phyloP scores from a whole-genome alignment of 2,329 filamentous ascomycete species.

The Nigrospora oryzae region DNA sequence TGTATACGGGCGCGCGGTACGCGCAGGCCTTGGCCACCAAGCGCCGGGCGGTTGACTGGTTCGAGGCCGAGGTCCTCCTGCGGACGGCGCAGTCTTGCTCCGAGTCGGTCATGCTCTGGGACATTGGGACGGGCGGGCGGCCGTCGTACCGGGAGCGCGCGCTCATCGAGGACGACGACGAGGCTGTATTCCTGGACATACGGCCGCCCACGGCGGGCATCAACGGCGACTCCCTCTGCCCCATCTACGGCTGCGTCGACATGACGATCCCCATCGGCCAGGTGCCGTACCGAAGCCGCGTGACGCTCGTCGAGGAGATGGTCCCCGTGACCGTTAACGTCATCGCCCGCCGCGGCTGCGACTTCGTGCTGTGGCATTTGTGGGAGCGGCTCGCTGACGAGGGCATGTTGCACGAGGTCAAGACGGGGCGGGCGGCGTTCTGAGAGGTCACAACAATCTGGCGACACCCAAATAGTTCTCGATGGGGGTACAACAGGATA shows the following conservation, averaged over 20 bases:
- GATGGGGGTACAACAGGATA: no score
- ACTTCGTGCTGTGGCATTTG: no score
- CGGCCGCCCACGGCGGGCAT: slow-evolving; percentile 12
- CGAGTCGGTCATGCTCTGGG: slow-evolving; percentile 29
- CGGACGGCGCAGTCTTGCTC: slow-evolving; percentile 26
- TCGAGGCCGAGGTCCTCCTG: slow-evolving; percentile 25
- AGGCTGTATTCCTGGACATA: slow-evolving; percentile 17
- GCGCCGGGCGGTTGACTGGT: slow-evolving; percentile 24
- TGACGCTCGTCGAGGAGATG: slow-evolving; percentile 28
- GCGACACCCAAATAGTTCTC: no score
- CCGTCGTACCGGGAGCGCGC: slow-evolving; percentile 27
- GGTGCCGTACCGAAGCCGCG: slow-evolving; percentile 26
- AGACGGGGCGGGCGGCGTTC: no score
- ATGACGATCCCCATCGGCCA: slow-evolving; percentile 33
- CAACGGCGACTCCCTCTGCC: slow-evolving; percentile 22
- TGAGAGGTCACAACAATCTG: no score
- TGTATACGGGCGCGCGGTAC: no score
- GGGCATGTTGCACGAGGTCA: no score
- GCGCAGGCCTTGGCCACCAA: slow-evolving; percentile 11
- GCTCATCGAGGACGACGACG: slow-evolving; percentile 19
- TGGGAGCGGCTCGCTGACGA: no score
- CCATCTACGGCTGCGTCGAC: slow-evolving; percentile 27
- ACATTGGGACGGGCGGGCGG: slow-evolving; percentile 30
- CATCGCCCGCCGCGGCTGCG: slow-evolving; percentile 16
- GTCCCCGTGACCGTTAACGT: slow-evolving; percentile 32